These are phyloP conservation scores for Pseudocercospora fijiensis DNA, from an alignment of 2,329 filamentous ascomycete genomes.

Conservation along the genomic window DNA sequence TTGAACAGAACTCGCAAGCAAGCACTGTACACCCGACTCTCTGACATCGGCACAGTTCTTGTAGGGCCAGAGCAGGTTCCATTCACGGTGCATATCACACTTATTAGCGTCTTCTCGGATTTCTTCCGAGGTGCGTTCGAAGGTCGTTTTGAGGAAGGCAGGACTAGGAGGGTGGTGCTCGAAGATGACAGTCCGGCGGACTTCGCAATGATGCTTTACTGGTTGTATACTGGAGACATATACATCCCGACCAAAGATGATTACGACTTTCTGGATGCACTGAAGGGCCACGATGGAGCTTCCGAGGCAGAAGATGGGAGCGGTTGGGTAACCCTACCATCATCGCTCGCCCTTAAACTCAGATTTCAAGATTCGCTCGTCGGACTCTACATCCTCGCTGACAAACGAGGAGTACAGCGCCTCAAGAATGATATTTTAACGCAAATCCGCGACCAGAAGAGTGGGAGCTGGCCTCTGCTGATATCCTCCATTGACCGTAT, in stretches of 20 bases:
- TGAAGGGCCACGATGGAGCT: not conserved
- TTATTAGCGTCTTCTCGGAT: not conserved
- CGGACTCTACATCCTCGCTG: not conserved
- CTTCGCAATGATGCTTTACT: not conserved
- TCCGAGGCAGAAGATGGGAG: not conserved
- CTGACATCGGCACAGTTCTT: not conserved
- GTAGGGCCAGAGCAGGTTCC: not conserved
- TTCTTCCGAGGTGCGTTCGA: not conserved
- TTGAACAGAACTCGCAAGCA: not conserved
- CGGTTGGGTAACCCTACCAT: not conserved
- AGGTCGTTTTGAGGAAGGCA: not conserved
- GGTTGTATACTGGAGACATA: not conserved
- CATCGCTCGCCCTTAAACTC: no score
- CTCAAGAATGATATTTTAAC: not conserved
- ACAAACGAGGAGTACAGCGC: not conserved
- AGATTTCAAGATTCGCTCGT: not conserved
- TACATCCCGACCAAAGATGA: not conserved
- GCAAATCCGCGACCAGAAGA: not conserved
- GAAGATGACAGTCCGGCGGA: not conserved
- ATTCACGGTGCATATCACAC: not conserved
- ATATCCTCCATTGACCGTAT: not conserved
- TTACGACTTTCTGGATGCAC: not conserved
- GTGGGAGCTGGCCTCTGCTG: not conserved
- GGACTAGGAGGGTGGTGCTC: not conserved
- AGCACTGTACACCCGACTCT: not conserved